Evolutionary conservation across 1,139 yeast genomes (phyloP), one percentile per base, ranked within the genome.

Genomic region (Hansenula lynferdii): DNA sequence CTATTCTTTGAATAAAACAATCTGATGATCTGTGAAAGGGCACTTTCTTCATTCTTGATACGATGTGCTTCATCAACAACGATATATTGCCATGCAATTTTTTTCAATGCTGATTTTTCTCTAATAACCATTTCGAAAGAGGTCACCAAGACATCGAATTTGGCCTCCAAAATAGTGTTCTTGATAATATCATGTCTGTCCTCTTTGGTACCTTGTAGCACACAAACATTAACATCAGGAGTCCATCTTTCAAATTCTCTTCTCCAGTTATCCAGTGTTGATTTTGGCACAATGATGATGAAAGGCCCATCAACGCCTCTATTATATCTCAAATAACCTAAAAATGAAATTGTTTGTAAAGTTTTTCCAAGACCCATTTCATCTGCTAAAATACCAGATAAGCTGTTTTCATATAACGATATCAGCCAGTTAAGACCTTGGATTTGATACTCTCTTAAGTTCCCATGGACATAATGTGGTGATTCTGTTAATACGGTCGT

Each of bases 291-390:
- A 49, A 90, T 84, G 20, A 92, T 82, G 36, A 92, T 75, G 56
- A 84, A 90, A 0, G 98, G 98, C 0, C 98, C 98, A 42, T 78
- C 80, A n/a, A 85, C 75, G 33, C 79, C 75, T 49, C 80, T 80
- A 42, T 82, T 70, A 54, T 85, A 86, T 48, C 97, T 70, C 42
- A 92, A 67, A 58, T 86, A 89, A 1, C 96, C 97, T 40, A 92
- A 65, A 53, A 92, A 90, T 3, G 97, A 77, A 43, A 92, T 87
- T 0, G 97, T 87, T 60, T 92, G 98, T 42, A 92, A 69, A 2
- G 97, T 92, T 58, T 92, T 92, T 42, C 97, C 97, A 41, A 92
- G 71, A 1, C 98, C 98, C 97, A 92, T 92, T 61, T 92, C 98
- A 63, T 92, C 98, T 8, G 98, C 98, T 43, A 92, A 70, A 38